Base-by-base conservation (phyloP, 2,329 filamentous ascomycete genomes). In the Trichoderma hamatum region DNA sequence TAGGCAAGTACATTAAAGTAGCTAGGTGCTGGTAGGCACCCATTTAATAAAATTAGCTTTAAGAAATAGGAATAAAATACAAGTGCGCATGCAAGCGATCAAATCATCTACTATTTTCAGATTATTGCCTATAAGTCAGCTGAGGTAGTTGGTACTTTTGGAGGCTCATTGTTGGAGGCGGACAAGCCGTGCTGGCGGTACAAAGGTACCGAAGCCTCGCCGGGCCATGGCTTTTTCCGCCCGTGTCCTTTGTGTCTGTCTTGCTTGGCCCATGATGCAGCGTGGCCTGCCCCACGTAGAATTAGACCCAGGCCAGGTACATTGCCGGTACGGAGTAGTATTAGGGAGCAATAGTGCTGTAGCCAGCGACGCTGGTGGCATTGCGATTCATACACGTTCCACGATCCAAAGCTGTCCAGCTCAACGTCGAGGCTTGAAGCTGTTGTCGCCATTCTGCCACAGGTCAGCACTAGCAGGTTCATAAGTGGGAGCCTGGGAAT, bases 171-270 rank as follows among this genome's bases (percentile, higher is more conserved):
- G 39, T 19, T n/a, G 9, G 39, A 3, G 19, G 39, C 39, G 39
- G 39, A 19, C 19, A 43, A n/a, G 19, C 16, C 21, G 64, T 59
- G 49, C 63, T 30, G 19, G 13, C 28, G 46, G 28, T 21, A n/a
- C 49, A 24, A 30, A 32, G 36, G 28, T n/a, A 66, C 63, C 52
- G 26, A 46, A 32, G 52, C 49, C 52, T 49, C 49, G 64, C 49
- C 68, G 68, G 68, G 61, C 68, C 55, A 61, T 69, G 60, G 61
- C 60, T 69, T 69, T 68, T 69, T 68, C 65, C 65, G 65, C 65
- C 28, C 46, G 56, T 21, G 34, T 30, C 32, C 34, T 16, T 5
- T 16, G 46, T 65, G 39, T 43, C 55, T 34, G 19, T n/a, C 30
- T 30, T 30, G 30, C 30, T 62, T 32, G 65, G 46, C n/a, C 67